Percentiles rank a stretch among this genome's conserved stretches.
phyloP scores from a whole-genome alignment of 2,329 filamentous ascomycete species.

The Fusarium agapanthi region DNA sequence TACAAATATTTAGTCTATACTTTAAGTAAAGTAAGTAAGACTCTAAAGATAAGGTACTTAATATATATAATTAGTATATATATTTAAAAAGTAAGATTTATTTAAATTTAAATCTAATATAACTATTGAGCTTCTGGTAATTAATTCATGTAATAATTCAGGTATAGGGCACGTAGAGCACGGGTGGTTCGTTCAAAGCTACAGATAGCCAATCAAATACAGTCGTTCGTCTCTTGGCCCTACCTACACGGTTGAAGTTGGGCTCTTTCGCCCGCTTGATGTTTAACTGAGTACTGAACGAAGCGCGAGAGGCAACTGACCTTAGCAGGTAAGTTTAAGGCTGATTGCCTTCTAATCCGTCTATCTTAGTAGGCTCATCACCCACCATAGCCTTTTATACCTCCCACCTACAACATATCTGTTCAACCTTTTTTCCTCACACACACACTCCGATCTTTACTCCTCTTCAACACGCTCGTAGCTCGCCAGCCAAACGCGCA shows the following conservation, averaged over 20 bases:
- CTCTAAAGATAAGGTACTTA: no score
- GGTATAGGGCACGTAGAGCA: no score
- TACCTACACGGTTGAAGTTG: background rate
- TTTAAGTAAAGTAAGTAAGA: no score
- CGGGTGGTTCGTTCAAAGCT: no score
- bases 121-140: no score
- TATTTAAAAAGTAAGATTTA: no score
- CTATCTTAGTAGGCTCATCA: conserved; percentile 27
- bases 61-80: no score
- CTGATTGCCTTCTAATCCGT: conserved; percentile 11
- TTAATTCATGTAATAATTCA: no score
- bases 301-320: background rate
- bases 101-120: no score
- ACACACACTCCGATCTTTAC: background rate
- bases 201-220: conserved; percentile 34
- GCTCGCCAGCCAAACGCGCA: background rate
- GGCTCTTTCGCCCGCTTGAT: background rate
- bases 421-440: background rate
- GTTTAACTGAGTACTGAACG: background rate
- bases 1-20: no score
- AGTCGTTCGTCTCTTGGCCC: conserved; percentile 33
- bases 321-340: background rate
- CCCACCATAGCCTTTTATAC: conserved; percentile 25
- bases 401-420: conserved; percentile 21
- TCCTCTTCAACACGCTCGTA: background rate